phyloP scores from a whole-genome alignment of 2,329 filamentous ascomycete species.

The Fusarium continuum region DNA sequence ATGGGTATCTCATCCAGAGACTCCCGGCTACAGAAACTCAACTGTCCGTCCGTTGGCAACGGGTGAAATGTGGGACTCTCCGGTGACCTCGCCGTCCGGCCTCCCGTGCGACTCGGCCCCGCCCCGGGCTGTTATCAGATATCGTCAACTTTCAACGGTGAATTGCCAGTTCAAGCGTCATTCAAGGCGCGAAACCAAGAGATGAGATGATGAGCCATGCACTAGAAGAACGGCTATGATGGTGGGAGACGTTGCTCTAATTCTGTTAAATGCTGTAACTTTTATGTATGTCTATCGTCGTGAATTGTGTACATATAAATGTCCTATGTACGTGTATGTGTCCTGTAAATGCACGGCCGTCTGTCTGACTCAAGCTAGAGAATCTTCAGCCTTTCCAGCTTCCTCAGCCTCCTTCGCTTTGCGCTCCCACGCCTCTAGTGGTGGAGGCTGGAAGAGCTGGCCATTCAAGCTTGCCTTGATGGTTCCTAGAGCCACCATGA shows the following conservation, averaged over 20 bases:
- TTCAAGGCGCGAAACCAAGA: neutral
- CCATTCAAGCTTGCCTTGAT: constrained; percentile 11
- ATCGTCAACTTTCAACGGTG: neutral
- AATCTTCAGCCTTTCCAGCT: neutral
- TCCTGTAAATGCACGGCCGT: too few relatives aligned
- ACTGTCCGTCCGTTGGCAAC: neutral
- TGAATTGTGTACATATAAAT: too few relatives aligned
- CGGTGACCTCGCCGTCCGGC: neutral
- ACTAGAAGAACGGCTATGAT: neutral
- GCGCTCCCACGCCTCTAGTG: constrained; percentile 3
- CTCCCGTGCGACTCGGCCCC: constrained; percentile 17
- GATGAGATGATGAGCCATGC: neutral
- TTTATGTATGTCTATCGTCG: neutral
- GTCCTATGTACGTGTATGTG: neutral
- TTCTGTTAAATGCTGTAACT: neutral
- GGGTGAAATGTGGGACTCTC: neutral
- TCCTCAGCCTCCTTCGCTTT: neutral
- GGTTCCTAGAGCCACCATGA: constrained; percentile 25
- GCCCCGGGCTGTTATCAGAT: constrained; percentile 10
- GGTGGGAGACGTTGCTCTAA: fast-evolving
- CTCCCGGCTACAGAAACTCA: too few relatives aligned
- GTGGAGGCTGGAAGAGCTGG: constrained; percentile 12
- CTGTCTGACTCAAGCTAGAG: too few relatives aligned
- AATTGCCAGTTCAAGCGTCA: neutral
- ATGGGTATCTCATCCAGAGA: too few relatives aligned